Conservation (phyloP, 2,329 filamentous ascomycete species). For the Alternaria rosae region DNA sequence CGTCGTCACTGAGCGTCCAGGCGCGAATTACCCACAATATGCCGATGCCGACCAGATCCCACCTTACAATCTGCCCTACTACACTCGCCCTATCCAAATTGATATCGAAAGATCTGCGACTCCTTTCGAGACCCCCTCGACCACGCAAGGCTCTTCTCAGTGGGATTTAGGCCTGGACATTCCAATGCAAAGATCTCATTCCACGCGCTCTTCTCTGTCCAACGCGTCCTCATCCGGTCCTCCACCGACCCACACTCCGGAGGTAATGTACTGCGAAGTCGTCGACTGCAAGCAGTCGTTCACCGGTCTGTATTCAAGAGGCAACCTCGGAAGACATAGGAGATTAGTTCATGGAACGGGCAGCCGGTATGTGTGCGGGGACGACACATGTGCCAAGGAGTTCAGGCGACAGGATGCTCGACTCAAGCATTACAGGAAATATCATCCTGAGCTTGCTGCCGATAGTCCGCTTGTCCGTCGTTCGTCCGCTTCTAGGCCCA, state of each 20-base stretch:
- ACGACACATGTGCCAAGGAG: background rate
- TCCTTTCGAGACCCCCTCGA: no score
- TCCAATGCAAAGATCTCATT: background rate
- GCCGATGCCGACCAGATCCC: no score
- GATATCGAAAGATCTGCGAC: no score
- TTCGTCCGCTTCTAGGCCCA: background rate
- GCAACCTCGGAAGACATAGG: background rate
- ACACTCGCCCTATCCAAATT: no score
- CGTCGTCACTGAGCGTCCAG: no score
- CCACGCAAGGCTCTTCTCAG: no score
- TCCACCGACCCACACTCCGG: no score
- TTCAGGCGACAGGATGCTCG: background rate
- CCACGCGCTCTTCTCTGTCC: background rate
- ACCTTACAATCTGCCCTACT: no score
- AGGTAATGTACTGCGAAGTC: background rate
- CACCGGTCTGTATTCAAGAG: background rate
- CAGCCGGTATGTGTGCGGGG: background rate
- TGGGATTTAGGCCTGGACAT: no score
- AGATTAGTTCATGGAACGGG: background rate
- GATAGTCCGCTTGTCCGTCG: background rate
- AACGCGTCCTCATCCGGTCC: background rate
- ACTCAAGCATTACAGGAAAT: background rate
- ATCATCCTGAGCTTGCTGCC: background rate
- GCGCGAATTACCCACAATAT: no score
- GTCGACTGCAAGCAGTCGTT: background rate